phyloP scores from a whole-genome alignment of 225 moss, liverwort and hornwort species.

The Ulota crispa region DNA sequence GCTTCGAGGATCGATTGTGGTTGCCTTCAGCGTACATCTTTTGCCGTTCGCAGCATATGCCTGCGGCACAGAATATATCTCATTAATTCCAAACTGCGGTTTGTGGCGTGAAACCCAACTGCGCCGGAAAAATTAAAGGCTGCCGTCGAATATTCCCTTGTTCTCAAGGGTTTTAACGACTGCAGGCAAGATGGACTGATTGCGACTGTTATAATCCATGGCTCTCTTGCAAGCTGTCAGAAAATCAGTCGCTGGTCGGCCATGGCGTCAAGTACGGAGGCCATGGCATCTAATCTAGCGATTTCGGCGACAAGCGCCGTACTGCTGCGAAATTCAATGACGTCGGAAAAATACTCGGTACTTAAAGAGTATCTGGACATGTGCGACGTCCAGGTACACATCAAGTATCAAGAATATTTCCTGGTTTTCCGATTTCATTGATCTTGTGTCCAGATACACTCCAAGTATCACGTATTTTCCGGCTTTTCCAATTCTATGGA shows the following conservation, averaged over 20 bases:
- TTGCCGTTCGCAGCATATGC: background rate
- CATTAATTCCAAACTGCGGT: slow-evolving; percentile 1
- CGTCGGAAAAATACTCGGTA: no score
- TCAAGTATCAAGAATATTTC: no score
- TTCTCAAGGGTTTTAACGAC: background rate
- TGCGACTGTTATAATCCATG: background rate
- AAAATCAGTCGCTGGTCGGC: background rate
- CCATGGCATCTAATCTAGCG: background rate
- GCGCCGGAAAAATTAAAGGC: background rate
- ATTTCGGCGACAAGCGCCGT: background rate
- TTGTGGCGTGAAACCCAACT: slow-evolving; percentile 1
- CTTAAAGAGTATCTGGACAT: no score
- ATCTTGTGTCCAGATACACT: no score
- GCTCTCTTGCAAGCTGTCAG: background rate
- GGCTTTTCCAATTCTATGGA: no score
- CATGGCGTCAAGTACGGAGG: slow-evolving; percentile 4
- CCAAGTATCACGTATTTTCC: no score
- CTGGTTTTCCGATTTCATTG: no score
- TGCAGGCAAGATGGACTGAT: slow-evolving; percentile 12
- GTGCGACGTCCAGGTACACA: no score
- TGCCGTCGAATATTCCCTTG: background rate
- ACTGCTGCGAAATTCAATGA: no score
- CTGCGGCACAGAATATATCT: background rate
- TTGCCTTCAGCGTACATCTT: background rate
- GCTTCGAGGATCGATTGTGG: background rate